Conservation (phyloP, 331 rosid species). For the Acacia concinna region DNA sequence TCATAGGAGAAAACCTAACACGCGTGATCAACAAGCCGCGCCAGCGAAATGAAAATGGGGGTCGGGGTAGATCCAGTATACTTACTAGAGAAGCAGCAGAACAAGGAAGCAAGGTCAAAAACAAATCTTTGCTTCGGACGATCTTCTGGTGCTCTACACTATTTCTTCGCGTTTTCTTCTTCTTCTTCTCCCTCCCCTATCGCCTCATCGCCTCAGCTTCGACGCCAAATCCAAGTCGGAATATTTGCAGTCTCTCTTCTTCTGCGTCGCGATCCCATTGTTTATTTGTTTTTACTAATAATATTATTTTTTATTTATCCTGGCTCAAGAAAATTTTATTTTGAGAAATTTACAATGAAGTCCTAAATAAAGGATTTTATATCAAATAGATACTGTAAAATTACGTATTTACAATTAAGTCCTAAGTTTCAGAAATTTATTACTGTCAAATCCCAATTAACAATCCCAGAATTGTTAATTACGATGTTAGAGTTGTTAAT, state of each 20-base stretch:
- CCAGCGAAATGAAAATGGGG: not conserved
- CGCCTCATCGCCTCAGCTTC: slow-evolving; percentile 3
- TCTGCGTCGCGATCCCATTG: not conserved
- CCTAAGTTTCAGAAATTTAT: too few relatives aligned
- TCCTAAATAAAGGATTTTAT: too few relatives aligned
- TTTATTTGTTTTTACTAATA: not conserved
- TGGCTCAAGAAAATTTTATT: not conserved
- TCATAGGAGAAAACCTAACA: not conserved
- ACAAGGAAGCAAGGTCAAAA: not conserved
- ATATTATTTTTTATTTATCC: not conserved
- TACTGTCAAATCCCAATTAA: too few relatives aligned
- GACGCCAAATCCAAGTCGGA: slow-evolving; percentile 1
- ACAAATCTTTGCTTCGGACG: not conserved
- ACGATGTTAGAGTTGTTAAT: too few relatives aligned
- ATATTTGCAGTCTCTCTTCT: not conserved
- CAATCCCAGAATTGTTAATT: too few relatives aligned
- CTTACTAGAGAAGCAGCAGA: slow-evolving; percentile 30
- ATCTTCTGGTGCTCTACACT: slow-evolving; percentile 4
- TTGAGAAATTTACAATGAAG: too few relatives aligned
- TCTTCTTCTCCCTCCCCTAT: not conserved
- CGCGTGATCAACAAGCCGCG: not conserved
- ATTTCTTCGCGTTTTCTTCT: not conserved
- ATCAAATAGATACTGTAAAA: too few relatives aligned
- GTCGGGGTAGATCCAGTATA: slow-evolving; percentile 17
- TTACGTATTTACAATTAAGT: too few relatives aligned